Base-by-base conservation (phyloP, 306 rosid genomes). In the Carpinus fangiana region DNA sequence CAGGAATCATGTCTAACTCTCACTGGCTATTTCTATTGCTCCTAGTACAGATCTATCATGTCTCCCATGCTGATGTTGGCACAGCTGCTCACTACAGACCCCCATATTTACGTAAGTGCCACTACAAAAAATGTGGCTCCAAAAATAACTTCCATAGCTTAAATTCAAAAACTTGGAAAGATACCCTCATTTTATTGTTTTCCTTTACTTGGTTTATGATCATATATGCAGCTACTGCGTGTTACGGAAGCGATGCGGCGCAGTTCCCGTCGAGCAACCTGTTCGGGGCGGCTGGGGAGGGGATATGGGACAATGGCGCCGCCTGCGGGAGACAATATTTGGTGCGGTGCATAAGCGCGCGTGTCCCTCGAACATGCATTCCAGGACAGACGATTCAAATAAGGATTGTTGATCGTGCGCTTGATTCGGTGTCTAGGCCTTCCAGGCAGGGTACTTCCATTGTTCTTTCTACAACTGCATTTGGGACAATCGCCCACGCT, bases 261-360 rank as follows among this genome's bases (percentile, higher is more conserved):
- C 70, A 84, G 75, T 90, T 90, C 11, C 97, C 95, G 2, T 56
- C 93, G 0, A 86, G 53, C 87, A 87, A 86, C 81, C 28, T 92
- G 83, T 92, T 93, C 5, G 98, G 79, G 12, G 61, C 97, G 0
- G 98, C 93, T 0, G 96, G 98, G 2, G 98, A 90, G 20, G 97
- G 93, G 4, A 83, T 90, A 70, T 94, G 97, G 98, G 96, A 94
- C 81, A 94, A 92, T 43, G 98, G 98, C 0, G 97, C 98, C 0
- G 91, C 98, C 0, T 92, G 98, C 28, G 98, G 96, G 43, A 88
- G 96, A 69, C 76, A 75, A 36, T 94, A 92, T 68, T 47, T 73
- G 78, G 97, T 92, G 78, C 80, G 94, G 38, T 94, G 98, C 80
- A 79, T 90, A 14, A 89, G 98, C 34, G 92, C 91, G 0, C 78